Evolutionary conservation across 2,329 filamentous ascomycete genomes (phyloP).

Genomic region (Aspergillus sp.): DNA sequence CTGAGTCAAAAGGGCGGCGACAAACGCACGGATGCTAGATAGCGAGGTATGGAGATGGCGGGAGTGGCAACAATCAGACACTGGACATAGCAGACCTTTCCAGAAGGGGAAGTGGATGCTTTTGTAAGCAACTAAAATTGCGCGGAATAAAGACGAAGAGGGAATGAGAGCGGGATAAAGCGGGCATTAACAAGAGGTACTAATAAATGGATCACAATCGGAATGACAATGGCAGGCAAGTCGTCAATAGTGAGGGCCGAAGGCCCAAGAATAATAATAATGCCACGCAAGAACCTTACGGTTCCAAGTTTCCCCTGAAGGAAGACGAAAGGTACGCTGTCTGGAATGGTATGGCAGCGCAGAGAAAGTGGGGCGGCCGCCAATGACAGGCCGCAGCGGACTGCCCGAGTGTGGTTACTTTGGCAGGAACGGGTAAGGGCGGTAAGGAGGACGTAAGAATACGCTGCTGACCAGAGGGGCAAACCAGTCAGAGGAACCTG

Average conservation of each 20-base stretch:
- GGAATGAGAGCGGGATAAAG: not conserved
- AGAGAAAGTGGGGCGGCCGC: not conserved
- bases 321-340: not conserved
- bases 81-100: slow-evolving; percentile 13
- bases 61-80: slow-evolving; percentile 21
- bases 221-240: not conserved
- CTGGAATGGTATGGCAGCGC: not conserved
- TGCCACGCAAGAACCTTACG: not conserved
- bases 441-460: not conserved
- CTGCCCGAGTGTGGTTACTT: slow-evolving; percentile 2
- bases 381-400: not conserved
- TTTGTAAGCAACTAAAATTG: slow-evolving; percentile 13
- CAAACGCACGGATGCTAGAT: slow-evolving; percentile 10
- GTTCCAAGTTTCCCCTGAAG: not conserved
- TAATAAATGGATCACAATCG: not conserved
- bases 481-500: not conserved
- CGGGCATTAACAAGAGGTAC: not conserved
- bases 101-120: slow-evolving; percentile 3
- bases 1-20: slow-evolving; percentile 4
- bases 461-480: slow-evolving; percentile 14
- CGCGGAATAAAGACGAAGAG: slow-evolving; percentile 18
- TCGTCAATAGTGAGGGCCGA: not conserved
- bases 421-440: not conserved
- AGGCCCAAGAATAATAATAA: not conserved
- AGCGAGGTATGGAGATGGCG: slow-evolving; percentile 12